Evolutionary conservation across 805 yeast species (phyloP).

Genomic region (Tetrapisispora nanseiensis): DNA sequence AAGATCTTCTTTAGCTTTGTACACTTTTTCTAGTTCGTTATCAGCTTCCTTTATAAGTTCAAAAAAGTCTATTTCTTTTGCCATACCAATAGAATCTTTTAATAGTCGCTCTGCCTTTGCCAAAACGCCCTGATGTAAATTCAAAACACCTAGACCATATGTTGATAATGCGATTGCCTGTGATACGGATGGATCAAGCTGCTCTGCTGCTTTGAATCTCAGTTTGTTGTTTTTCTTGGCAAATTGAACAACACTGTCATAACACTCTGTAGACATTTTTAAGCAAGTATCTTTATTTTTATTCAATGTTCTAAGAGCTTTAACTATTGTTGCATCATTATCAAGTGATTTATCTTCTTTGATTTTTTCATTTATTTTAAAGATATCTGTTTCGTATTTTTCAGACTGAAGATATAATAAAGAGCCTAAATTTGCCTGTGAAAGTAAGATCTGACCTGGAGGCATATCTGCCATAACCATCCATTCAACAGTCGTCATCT

Average conservation of each 20-base stretch:
- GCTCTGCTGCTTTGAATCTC: constrained; percentile 26
- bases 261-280: constrained; percentile 32
- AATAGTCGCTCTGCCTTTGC: constrained; percentile 51
- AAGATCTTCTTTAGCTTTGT: no score
- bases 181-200: constrained; percentile 37
- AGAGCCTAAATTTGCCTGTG: constrained; percentile 64
- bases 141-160: constrained; percentile 76
- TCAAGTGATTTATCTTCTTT: constrained; percentile 13
- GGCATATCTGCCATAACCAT: constrained; percentile 66
- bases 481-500: constrained; percentile 54
- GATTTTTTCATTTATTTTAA: constrained; percentile 23
- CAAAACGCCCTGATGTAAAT: constrained; percentile 48
- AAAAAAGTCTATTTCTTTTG: constrained; percentile 53
- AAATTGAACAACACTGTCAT: constrained; percentile 35
- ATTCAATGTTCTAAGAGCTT: not conserved
- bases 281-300: constrained; percentile 24
- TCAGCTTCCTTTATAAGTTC: constrained; percentile 59
- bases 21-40: constrained; percentile 45
- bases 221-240: constrained; percentile 30
- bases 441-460: constrained; percentile 51
- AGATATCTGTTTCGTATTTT: constrained; percentile 42
- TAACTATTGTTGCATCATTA: constrained; percentile 15
- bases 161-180: constrained; percentile 73
- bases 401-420: constrained; percentile 60
- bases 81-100: constrained; percentile 60